Evolutionary conservation across 306 rosid genomes (phyloP).

Genomic region (Ammopiptanthus mongolicus): DNA sequence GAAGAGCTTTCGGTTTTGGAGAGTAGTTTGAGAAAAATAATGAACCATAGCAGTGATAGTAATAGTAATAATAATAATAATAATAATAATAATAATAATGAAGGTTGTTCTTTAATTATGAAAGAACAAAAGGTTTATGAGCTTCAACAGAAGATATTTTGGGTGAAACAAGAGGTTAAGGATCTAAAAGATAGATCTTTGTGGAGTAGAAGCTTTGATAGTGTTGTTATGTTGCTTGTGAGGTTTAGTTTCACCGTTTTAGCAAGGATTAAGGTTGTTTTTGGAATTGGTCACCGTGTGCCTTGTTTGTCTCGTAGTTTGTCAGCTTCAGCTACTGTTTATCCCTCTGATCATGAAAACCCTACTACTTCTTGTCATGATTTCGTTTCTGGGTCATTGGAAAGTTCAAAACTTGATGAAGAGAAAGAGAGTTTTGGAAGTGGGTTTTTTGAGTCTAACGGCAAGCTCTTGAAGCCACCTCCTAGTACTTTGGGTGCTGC

Average conservation of each 20-base stretch:
- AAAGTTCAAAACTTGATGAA: constrained; percentile 10
- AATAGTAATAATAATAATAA: neutral
- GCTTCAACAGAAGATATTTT: constrained; percentile 74
- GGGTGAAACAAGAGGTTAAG: constrained; percentile 85
- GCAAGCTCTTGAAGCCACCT: constrained; percentile 56
- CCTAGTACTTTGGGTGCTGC: constrained; percentile 58
- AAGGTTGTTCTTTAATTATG: neutral
- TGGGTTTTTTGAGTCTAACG: constrained; percentile 62
- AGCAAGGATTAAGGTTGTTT: constrained; percentile 72
- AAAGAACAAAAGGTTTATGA: constrained; percentile 59
- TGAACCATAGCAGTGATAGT: constrained; percentile 2
- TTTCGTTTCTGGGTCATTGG: constrained; percentile 47
- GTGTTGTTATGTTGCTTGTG: constrained; percentile 50
- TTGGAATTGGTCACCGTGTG: constrained; percentile 48
- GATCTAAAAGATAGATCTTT: constrained; percentile 65
- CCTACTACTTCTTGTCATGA: constrained; percentile 25
- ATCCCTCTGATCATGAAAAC: constrained; percentile 63
- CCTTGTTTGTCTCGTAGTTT: constrained; percentile 54
- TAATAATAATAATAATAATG: neutral
- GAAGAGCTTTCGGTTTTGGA: constrained; percentile 66
- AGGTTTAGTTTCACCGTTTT: constrained; percentile 65
- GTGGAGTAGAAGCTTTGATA: constrained; percentile 71
- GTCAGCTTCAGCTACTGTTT: constrained; percentile 69
- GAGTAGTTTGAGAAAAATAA: constrained; percentile 39
- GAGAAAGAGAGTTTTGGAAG: neutral